phyloP scores from a whole-genome alignment of 2,329 filamentous ascomycete species.

The Cercospora sp. region DNA sequence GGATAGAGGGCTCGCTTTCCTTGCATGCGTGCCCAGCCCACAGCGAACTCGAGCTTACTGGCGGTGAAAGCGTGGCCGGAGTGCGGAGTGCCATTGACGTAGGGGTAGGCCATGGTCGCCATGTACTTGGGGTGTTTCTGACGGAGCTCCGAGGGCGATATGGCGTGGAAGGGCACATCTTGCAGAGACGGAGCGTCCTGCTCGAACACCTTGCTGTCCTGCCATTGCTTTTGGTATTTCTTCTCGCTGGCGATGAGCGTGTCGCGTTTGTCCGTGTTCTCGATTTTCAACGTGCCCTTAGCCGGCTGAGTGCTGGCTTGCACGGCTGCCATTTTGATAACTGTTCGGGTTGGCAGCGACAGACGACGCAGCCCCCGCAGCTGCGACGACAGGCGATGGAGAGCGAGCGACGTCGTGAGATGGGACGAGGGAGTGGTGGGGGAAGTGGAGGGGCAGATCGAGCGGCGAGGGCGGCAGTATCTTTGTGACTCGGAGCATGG shows the following conservation, averaged over 20 bases:
- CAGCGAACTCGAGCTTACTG: constrained; percentile 89
- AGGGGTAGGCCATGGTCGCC: constrained; percentile 73
- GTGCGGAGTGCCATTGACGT: constrained; percentile 82
- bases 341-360: constrained; percentile 11
- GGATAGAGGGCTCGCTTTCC: constrained; percentile 87
- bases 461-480: neutral
- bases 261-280: constrained; percentile 84
- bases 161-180: constrained; percentile 74
- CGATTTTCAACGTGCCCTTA: constrained; percentile 65
- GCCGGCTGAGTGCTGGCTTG: constrained; percentile 54
- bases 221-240: constrained; percentile 87
- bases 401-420: constrained; percentile 35
- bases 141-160: constrained; percentile 72
- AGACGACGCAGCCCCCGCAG: constrained; percentile 39
- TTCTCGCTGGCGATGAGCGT: constrained; percentile 80
- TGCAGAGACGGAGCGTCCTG: constrained; percentile 76
- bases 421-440: constrained; percentile 18
- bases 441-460: neutral
- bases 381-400: constrained; percentile 29
- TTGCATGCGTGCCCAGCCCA: constrained; percentile 84
- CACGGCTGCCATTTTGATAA: constrained; percentile 50
- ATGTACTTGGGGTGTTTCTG: constrained; percentile 89
- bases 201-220: constrained; percentile 76
- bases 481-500: neutral
- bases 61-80: constrained; percentile 91